Evolutionary conservation across 768 basidiomycete species (phyloP).

Genomic region (Trametes elegans): DNA sequence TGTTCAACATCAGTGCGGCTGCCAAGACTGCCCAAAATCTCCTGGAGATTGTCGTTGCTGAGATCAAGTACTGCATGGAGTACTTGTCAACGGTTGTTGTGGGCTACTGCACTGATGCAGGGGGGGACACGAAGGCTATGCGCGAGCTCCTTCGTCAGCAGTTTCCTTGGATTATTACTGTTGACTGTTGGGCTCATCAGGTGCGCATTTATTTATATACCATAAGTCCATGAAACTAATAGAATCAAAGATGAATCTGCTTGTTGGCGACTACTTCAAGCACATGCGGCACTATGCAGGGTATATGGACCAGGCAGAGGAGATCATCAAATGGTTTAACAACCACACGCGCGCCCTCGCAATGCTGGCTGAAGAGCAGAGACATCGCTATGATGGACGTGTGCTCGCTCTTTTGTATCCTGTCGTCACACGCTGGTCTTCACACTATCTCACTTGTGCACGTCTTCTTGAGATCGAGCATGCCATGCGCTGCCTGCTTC

Average conservation of each 20-base stretch:
- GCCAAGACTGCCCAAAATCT: neutral
- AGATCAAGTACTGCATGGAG: neutral
- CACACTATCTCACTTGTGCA: conserved; percentile 22
- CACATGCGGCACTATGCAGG: neutral
- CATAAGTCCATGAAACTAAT: neutral
- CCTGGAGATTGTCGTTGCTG: neutral
- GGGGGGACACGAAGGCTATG: neutral
- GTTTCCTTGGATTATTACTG: neutral
- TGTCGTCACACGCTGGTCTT: conserved; percentile 36
- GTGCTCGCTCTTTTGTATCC: conserved; percentile 29
- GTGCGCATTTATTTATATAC: neutral
- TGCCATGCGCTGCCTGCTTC: conserved; percentile 16
- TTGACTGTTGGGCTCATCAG: neutral
- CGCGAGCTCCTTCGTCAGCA: neutral
- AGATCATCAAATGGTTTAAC: conserved; percentile 34
- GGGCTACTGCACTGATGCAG: neutral
- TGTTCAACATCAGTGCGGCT: neutral
- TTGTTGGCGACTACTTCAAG: neutral
- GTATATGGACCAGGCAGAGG: conserved; percentile 13
- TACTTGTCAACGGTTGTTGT: neutral
- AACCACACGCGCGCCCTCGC: conserved; percentile 32
- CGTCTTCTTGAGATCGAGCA: conserved; percentile 27
- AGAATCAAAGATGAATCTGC: neutral
- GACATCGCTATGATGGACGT: neutral
- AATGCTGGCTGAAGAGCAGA: conserved; percentile 30